phyloP scores from a whole-genome alignment of 441 rosid species.

The Bruguiera hainesii region DNA sequence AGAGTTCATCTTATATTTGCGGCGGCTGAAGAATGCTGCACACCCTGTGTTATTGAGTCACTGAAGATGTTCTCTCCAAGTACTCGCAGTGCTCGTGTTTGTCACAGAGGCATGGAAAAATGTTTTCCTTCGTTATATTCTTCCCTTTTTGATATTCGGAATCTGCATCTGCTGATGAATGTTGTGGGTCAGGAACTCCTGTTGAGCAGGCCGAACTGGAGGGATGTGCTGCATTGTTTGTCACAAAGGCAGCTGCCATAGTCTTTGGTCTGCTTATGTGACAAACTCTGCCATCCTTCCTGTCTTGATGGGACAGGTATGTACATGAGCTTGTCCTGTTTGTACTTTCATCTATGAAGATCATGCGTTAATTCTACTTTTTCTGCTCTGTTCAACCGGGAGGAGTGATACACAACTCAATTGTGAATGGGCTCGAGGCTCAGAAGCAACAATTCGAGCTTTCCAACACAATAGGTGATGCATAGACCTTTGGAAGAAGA shows the following conservation, averaged over 20 bases:
- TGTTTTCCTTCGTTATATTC: background rate
- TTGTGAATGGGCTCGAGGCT: constrained; percentile 90
- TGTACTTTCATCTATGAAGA: background rate
- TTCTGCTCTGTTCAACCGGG: constrained; percentile 36
- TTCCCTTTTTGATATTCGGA: background rate
- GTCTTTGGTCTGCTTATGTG: constrained; percentile 80
- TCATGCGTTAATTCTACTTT: background rate
- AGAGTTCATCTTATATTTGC: constrained; percentile 86
- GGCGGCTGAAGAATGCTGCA: constrained; percentile 83
- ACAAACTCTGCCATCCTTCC: constrained; percentile 80
- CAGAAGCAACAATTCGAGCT: constrained; percentile 80
- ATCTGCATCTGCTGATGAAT: too few species aligned
- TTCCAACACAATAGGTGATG: constrained; percentile 74
- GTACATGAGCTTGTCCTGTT: background rate
- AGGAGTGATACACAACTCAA: constrained; percentile 76
- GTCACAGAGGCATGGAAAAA: too few species aligned
- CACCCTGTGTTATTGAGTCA: constrained; percentile 72
- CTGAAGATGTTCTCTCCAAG: constrained; percentile 64
- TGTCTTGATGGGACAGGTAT: constrained; percentile 66
- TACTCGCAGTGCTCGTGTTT: constrained; percentile 66
- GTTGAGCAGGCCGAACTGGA: constrained; percentile 59
- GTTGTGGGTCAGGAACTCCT: constrained; percentile 49
- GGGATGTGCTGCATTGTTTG: constrained; percentile 61
- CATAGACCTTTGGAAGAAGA: constrained; percentile 93
- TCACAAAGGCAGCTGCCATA: constrained; percentile 78